A percentile compares a stretch with the other conserved stretches of the same genome.
These are phyloP conservation scores for Elongisporangium undulatum DNA, from an alignment of 352 stramenopile genomes.

Conservation along the genomic window DNA sequence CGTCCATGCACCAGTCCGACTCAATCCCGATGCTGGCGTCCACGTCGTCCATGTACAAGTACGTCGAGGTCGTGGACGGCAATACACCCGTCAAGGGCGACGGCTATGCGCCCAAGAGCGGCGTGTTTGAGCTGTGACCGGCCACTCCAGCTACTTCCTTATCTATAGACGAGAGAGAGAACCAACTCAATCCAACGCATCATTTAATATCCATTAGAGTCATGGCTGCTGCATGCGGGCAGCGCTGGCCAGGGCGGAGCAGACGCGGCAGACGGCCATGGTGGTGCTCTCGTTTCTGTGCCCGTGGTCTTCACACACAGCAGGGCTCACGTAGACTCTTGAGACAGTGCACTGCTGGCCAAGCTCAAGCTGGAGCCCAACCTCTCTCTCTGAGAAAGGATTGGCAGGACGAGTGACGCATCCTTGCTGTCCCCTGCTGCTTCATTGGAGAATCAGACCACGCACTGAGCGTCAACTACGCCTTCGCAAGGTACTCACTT, in stretches of 20 bases:
- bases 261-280: neutral
- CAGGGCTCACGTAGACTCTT: neutral
- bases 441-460: too few species aligned
- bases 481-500: too few species aligned
- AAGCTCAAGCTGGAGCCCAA: too few species aligned
- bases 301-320: neutral
- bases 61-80: neutral
- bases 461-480: too few species aligned
- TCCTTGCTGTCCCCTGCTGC: neutral
- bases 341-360: too few species aligned
- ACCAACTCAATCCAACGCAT: neutral
- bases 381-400: too few species aligned
- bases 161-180: neutral
- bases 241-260: too few species aligned
- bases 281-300: neutral
- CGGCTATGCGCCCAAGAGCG: neutral
- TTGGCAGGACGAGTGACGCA: neutral
- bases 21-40: neutral
- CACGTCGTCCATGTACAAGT: neutral
- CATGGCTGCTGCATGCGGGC: neutral
- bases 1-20: neutral
- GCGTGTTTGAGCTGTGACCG: neutral
- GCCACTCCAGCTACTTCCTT: neutral
- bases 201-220: neutral
- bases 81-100: neutral